Base-by-base conservation (phyloP, 1,139 yeast species). In the Nakaseomyces delphensis region DNA sequence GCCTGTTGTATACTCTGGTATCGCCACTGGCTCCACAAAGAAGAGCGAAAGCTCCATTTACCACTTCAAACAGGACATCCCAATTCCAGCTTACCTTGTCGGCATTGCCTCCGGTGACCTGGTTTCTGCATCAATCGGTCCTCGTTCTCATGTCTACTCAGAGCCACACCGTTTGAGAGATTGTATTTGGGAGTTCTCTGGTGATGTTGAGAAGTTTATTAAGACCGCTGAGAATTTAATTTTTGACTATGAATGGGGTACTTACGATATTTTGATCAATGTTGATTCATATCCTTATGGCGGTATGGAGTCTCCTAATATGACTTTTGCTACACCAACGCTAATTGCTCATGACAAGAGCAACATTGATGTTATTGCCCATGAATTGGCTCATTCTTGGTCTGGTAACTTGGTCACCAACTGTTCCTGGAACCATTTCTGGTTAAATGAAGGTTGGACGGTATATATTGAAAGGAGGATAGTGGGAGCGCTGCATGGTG, bases 361-460 rank as follows among this genome's bases (percentile, higher is more conserved):
- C 46, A 85, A 86, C 54, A 87, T 86, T 23, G 86, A 82, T 52
- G 95, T 86, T 29, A 78, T 86, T 61, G 95, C 95, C 1, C 96
- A 86, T 64, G 96, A 86, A 63, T 71, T 86, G 55, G 93, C 95
- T 3, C 96, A 86, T 62, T 82, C 94, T 28, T 86, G 95, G 95
- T 75, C 86, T 3, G 96, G 96, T 38, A 86, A 86, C 60, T 70
- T 86, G 52, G 95, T 86, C 39, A 86, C 96, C 35, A 86, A 84
- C 65, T 78, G 83, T 55, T 80, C 91, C 0, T 86, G 95, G 93
- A 91, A 84, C 60, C 95, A 86, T 65, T 85, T 87, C 62, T 87
- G 95, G 94, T 71, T 87, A 51, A 87, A 87, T 60, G 96, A 87
- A 67, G 96, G 96, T 33, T 86, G 96, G 96, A 85, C 96, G 13